Evolutionary conservation across 1,284 basidiomycete genomes (phyloP).

Genomic region (Ceratobasidium sp.): DNA sequence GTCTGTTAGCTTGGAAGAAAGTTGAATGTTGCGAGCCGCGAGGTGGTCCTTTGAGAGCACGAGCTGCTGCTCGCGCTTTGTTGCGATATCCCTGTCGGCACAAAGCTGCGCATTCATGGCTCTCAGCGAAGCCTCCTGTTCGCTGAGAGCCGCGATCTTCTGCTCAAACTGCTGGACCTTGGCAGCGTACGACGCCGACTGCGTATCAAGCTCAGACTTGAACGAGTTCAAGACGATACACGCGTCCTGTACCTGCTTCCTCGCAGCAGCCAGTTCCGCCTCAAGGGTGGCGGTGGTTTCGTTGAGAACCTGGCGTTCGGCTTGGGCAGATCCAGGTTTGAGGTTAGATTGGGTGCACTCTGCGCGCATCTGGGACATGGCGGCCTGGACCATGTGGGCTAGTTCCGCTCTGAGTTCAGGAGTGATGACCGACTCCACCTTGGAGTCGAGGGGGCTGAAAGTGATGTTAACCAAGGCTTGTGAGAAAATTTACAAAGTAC

Average conservation of each 20-base stretch:
- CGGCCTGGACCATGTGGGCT: not conserved
- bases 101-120: not conserved
- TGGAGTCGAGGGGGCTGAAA: conserved; percentile 5
- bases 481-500: not conserved
- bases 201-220: not conserved
- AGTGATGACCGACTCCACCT: not conserved
- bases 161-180: conserved; percentile 26
- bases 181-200: conserved; percentile 2
- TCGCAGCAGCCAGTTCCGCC: not conserved
- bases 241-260: conserved; percentile 6
- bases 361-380: conserved; percentile 12
- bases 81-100: conserved; percentile 13
- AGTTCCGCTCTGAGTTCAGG: conserved; percentile 24
- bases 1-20: conserved; percentile 19
- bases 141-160: conserved; percentile 10
- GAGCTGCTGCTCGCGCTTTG: conserved; percentile 2
- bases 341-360: not conserved
- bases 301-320: conserved; percentile 9
- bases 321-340: conserved; percentile 11
- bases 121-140: conserved; percentile 10
- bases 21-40: not conserved
- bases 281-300: conserved; percentile 4
- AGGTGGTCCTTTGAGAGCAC: conserved; percentile 15
- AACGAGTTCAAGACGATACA: not conserved
- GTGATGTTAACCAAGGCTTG: not conserved